These are phyloP conservation scores for Allium cepa DNA, from an alignment of 106 monocot species.

Conservation along the genomic window DNA sequence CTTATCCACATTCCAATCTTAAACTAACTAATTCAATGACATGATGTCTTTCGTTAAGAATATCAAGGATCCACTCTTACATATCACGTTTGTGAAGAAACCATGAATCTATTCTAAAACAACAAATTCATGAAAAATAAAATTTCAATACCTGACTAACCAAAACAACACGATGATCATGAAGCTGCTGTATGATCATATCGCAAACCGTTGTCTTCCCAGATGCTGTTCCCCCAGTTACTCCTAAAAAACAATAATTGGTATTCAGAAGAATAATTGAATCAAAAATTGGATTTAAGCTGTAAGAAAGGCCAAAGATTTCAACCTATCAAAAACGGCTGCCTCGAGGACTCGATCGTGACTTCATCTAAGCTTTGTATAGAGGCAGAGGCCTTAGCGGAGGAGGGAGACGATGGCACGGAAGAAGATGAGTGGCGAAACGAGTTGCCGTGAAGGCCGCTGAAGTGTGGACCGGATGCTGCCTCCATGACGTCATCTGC, in stretches of 20 bases:
- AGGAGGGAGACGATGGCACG: slow-evolving; percentile 15
- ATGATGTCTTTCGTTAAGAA: too few species aligned
- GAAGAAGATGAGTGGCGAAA: slow-evolving; percentile 25
- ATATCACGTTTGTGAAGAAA: too few species aligned
- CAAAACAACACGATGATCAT: slow-evolving; percentile 71
- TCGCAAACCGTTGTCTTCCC: slow-evolving; percentile 92
- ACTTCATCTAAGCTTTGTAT: slow-evolving; percentile 1
- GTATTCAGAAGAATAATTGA: neutral
- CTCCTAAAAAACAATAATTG: slow-evolving; percentile 29
- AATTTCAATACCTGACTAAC: slow-evolving; percentile 49
- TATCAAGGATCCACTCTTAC: too few species aligned
- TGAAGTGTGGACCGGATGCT: slow-evolving; percentile 57
- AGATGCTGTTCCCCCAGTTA: slow-evolving; percentile 79
- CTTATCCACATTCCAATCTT: too few species aligned
- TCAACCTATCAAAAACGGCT: slow-evolving; percentile 80
- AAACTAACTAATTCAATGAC: too few species aligned
- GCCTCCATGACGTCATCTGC: slow-evolving; percentile 46
- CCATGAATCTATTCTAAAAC: too few species aligned
- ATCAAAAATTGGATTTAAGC: neutral
- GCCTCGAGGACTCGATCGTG: slow-evolving; percentile 16
- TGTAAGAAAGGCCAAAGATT: neutral
- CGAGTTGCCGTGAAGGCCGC: slow-evolving; percentile 50
- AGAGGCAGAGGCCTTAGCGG: slow-evolving; percentile 15
- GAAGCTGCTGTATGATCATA: slow-evolving; percentile 82
- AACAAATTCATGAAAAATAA: neutral